Conservation (phyloP, 2,329 filamentous ascomycete genomes). For the Diaporthe vaccinii region DNA sequence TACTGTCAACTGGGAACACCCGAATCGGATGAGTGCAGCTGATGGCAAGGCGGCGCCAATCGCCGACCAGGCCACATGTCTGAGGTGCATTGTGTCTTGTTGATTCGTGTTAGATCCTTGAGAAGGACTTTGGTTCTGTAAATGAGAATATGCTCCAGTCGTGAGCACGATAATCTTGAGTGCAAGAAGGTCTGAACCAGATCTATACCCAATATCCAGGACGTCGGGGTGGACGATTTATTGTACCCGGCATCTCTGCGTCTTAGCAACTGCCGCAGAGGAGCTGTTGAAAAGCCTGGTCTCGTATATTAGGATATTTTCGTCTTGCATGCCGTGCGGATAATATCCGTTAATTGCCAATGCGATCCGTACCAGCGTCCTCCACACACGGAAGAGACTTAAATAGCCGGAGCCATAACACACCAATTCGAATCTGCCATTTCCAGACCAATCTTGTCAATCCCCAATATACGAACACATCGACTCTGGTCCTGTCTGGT, state of each 20-base stretch:
- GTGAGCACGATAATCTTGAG: background rate
- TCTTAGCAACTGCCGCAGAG: background rate
- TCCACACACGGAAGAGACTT: background rate
- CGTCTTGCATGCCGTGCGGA: background rate
- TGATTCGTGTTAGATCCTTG: too few species aligned
- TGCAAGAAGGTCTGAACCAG: background rate
- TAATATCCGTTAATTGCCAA: constrained; percentile 5
- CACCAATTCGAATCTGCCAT: background rate
- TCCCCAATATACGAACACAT: background rate
- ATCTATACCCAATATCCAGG: background rate
- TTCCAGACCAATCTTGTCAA: background rate
- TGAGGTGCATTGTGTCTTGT: constrained; percentile 37
- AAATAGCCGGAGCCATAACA: constrained; percentile 10
- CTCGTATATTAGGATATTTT: background rate
- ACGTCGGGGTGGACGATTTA: background rate
- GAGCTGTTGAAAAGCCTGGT: background rate
- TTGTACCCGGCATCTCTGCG: background rate
- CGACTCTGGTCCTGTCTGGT: background rate
- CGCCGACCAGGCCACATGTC: constrained; percentile 46
- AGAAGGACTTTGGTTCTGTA: background rate
- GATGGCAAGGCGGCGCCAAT: constrained; percentile 49
- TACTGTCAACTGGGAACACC: constrained; percentile 62
- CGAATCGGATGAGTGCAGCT: constrained; percentile 59
- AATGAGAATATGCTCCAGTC: background rate
- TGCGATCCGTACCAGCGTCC: background rate